phyloP scores from a whole-genome alignment of 257 asterid genomes.

The Forsythia suspensa region DNA sequence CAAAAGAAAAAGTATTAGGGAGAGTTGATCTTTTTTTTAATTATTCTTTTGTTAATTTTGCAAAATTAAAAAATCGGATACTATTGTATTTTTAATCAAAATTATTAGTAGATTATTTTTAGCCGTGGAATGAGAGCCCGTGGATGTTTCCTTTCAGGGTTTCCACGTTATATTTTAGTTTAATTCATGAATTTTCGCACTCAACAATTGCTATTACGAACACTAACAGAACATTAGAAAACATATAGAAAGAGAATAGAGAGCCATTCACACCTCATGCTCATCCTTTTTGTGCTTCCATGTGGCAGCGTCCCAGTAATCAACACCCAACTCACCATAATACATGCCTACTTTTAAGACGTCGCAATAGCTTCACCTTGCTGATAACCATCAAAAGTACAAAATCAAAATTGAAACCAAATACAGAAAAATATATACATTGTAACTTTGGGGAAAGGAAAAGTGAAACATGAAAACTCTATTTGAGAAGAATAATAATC shows the following conservation, averaged over 20 bases:
- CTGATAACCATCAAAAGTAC: slow-evolving; percentile 30
- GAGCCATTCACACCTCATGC: slow-evolving; percentile 49
- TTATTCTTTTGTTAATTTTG: no score
- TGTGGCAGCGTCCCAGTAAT: slow-evolving; percentile 64
- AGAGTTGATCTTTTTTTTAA: no score
- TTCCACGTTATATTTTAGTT: no score
- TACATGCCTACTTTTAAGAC: slow-evolving; percentile 71
- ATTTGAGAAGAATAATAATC: background rate
- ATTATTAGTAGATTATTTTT: no score
- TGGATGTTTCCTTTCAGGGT: no score
- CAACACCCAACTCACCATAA: slow-evolving; percentile 78
- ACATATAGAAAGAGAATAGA: background rate
- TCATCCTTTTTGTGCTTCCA: slow-evolving; percentile 48
- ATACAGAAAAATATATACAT: background rate
- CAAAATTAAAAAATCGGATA: no score
- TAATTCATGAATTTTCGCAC: no score
- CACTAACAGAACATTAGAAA: background rate
- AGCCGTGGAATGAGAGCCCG: no score
- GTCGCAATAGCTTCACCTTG: slow-evolving; percentile 52
- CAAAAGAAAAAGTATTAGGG: no score
- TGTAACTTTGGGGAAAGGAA: no score
- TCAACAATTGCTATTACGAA: no score
- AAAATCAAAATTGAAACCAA: slow-evolving; percentile 5
- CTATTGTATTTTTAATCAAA: no score
- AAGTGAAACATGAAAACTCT: background rate